Evolutionary conservation across 129 eudicot species (phyloP).

Genomic region (Calendula officinalis): DNA sequence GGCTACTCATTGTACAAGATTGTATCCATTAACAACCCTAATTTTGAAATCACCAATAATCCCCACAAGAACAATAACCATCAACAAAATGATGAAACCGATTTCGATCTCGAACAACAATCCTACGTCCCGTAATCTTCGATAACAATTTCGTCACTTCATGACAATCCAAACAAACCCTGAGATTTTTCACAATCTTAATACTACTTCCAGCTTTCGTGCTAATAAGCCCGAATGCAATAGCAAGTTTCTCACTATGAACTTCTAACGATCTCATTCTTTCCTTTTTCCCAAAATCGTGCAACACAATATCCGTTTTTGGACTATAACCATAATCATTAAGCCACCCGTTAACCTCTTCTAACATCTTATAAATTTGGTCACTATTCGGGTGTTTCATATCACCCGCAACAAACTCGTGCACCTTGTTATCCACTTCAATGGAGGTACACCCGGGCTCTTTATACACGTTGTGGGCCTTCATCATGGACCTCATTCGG

Average conservation of each 20-base stretch:
- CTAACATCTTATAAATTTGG: slow-evolving; percentile 57
- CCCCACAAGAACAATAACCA: slow-evolving; percentile 81
- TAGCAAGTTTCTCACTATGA: slow-evolving; percentile 82
- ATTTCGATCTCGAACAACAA: slow-evolving; percentile 75
- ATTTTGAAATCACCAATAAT: slow-evolving; percentile 58
- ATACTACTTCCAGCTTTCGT: slow-evolving; percentile 48
- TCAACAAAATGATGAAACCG: slow-evolving; percentile 72
- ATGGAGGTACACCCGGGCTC: slow-evolving; percentile 90
- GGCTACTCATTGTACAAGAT: neutral
- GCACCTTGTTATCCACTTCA: slow-evolving; percentile 65
- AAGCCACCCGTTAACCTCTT: slow-evolving; percentile 58
- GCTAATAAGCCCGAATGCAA: slow-evolving; percentile 73
- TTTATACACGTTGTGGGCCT: slow-evolving; percentile 49
- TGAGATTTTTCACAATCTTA: slow-evolving; percentile 68
- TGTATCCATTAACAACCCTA: neutral
- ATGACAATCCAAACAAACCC: slow-evolving; percentile 79
- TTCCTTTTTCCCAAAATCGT: slow-evolving; percentile 46
- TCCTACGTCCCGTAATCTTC: slow-evolving; percentile 51
- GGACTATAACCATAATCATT: slow-evolving; percentile 48
- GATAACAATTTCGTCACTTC: slow-evolving; percentile 59
- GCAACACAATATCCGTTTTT: slow-evolving; percentile 49
- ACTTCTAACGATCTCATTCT: slow-evolving; percentile 56
- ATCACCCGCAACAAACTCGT: slow-evolving; percentile 84
- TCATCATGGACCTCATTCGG: slow-evolving; percentile 63
- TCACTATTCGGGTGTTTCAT: slow-evolving; percentile 55